A percentile compares a stretch with the other conserved stretches of the same genome.
Evolutionary conservation across 2,329 filamentous ascomycete species (phyloP).

Genomic region (Penicillium crustosum): DNA sequence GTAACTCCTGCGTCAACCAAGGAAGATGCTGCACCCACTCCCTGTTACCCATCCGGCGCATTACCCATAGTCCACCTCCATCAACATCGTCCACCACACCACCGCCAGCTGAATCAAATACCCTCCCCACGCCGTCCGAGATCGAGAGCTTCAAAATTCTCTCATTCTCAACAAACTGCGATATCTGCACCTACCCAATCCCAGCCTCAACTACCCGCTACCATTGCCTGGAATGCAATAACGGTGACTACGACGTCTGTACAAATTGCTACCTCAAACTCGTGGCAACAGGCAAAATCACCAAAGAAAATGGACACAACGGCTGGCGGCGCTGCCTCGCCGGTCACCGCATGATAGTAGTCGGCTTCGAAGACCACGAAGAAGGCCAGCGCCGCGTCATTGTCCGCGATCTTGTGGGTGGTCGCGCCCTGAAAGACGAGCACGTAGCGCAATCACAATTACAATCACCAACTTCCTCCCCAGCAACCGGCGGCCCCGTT

Average conservation of each 20-base stretch:
- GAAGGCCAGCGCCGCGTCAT: conserved; percentile 68
- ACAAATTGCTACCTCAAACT: conserved; percentile 71
- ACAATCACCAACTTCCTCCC: conserved; percentile 17
- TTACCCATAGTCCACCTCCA: conserved; percentile 32
- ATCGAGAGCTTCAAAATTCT: conserved; percentile 63
- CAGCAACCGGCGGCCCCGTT: conserved; percentile 27
- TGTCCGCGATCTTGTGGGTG: conserved; percentile 74
- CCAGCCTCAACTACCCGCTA: conserved; percentile 67
- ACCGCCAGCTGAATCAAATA: conserved; percentile 22
- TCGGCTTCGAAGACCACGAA: conserved; percentile 70
- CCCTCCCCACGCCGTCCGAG: conserved; percentile 36
- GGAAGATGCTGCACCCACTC: conserved; percentile 79
- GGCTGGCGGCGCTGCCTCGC: conserved; percentile 82
- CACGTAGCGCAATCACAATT: conserved; percentile 34
- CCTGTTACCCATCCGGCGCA: conserved; percentile 71
- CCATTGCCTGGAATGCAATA: conserved; percentile 75
- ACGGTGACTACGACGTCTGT: conserved; percentile 88
- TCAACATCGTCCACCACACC: conserved; percentile 10
- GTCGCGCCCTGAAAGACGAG: conserved; percentile 65
- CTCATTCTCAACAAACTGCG: conserved; percentile 73
- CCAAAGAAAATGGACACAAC: conserved; percentile 69
- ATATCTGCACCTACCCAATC: conserved; percentile 73
- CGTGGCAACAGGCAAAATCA: conserved; percentile 63
- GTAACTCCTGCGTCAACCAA: conserved; percentile 80
- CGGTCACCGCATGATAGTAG: conserved; percentile 80